A percentile compares a stretch with the other conserved stretches of the same genome.
Conservation (phyloP, 129 eudicot genomes). For the Saussurea involucrata region DNA sequence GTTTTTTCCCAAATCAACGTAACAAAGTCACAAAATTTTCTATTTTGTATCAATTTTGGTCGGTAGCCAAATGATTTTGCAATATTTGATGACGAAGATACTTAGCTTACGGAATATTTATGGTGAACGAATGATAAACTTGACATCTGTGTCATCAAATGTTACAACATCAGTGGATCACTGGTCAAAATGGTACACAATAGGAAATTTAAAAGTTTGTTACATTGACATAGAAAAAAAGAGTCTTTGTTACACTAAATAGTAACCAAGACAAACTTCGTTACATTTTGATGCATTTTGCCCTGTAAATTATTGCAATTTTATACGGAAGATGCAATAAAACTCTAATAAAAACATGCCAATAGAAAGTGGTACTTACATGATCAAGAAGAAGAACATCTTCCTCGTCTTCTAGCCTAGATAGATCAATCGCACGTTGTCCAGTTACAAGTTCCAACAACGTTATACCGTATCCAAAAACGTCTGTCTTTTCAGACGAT, state of each 20-base stretch:
- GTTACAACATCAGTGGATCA: no score
- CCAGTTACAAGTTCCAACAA: constrained; percentile 89
- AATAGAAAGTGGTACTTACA: constrained; percentile 36
- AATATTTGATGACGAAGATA: no score
- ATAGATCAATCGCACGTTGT: constrained; percentile 89
- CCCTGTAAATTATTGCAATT: neutral
- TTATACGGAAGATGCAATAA: neutral
- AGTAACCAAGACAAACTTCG: neutral
- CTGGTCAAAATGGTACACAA: neutral
- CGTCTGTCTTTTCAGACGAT: constrained; percentile 90
- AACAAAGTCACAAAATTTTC: no score
- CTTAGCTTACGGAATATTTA: neutral
- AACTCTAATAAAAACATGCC: neutral
- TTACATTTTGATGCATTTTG: neutral
- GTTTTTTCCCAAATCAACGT: no score
- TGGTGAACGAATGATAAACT: neutral
- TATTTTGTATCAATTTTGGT: neutral
- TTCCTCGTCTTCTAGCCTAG: constrained; percentile 95
- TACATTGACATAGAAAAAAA: neutral
- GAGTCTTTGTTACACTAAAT: neutral
- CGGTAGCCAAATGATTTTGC: neutral
- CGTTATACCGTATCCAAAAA: constrained; percentile 89
- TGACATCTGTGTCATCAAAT: neutral
- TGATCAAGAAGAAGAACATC: constrained; percentile 92
- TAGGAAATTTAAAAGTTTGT: neutral